A percentile compares a stretch with the other conserved stretches of the same genome.
Conservation (phyloP, 2,329 filamentous ascomycete species). For the Cladosporium sp. region DNA sequence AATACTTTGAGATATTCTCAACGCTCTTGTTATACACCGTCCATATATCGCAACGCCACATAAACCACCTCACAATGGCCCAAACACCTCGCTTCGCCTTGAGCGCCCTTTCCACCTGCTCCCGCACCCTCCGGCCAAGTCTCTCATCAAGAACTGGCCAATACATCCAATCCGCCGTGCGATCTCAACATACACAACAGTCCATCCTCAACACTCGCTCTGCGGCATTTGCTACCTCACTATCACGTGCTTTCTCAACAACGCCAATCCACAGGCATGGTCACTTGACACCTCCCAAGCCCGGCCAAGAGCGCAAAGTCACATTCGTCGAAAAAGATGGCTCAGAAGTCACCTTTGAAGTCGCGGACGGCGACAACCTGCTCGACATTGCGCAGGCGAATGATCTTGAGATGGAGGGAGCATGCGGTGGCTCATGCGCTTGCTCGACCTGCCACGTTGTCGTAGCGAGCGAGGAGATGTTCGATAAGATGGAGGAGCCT, state of each 20-base stretch:
- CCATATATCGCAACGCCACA: neutral
- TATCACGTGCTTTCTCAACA: slow-evolving; percentile 57
- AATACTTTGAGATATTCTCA: neutral
- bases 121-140: slow-evolving; percentile 9
- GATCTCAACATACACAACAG: slow-evolving; percentile 19
- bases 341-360: slow-evolving; percentile 68
- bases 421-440: slow-evolving; percentile 89
- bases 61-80: neutral
- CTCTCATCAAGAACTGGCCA: slow-evolving; percentile 4
- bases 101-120: slow-evolving; percentile 8
- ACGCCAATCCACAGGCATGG: slow-evolving; percentile 63
- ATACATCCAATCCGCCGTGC: neutral
- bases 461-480: slow-evolving; percentile 64
- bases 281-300: slow-evolving; percentile 76
- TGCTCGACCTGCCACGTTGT: slow-evolving; percentile 93
- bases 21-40: neutral
- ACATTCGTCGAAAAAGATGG: slow-evolving; percentile 94
- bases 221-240: slow-evolving; percentile 9
- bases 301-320: slow-evolving; percentile 85
- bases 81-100: slow-evolving; percentile 7
- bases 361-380: slow-evolving; percentile 83
- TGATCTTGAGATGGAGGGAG: slow-evolving; percentile 96
- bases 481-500: slow-evolving; percentile 40
- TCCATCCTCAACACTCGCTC: neutral
- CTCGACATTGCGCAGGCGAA: slow-evolving; percentile 92